These are phyloP conservation scores for Pythium guiyangense DNA, from an alignment of 352 stramenopile genomes.

Conservation along the genomic window DNA sequence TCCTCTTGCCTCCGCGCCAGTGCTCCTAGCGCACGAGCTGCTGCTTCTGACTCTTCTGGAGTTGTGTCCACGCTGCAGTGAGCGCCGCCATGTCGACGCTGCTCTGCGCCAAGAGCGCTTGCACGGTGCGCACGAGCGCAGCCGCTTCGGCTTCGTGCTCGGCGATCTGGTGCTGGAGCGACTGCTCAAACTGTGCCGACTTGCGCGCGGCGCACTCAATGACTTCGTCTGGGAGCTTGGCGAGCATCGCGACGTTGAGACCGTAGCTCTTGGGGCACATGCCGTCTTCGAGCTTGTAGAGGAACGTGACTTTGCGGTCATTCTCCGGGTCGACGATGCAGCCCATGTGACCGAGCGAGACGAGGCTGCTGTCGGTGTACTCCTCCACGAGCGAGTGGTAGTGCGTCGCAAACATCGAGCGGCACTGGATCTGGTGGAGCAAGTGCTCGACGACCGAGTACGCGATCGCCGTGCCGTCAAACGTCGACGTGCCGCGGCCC, in stretches of 20 bases:
- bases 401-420: conserved; percentile 98
- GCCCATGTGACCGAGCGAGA: conserved; percentile 78
- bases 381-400: conserved; percentile 95
- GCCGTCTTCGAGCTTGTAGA: conserved; percentile 97
- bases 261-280: conserved; percentile 99
- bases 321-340: conserved; percentile 78
- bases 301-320: conserved; percentile 96
- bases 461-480: conserved; percentile 98
- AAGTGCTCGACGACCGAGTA: conserved; percentile 96
- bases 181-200: conserved; percentile 87
- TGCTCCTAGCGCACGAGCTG: too few species aligned
- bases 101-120: conserved; percentile 12
- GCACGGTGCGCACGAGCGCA: conserved; percentile 17
- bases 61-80: conserved; percentile 17
- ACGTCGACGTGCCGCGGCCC: conserved; percentile 97
- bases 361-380: conserved; percentile 54
- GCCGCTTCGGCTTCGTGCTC: conserved; percentile 27
- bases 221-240: conserved; percentile 94
- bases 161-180: conserved; percentile 39
- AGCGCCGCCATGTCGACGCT: conserved; percentile 14
- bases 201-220: conserved; percentile 89
- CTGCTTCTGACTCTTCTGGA: neutral
- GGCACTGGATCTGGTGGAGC: conserved; percentile 80
- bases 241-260: conserved; percentile 98
- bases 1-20: too few species aligned